Conservation (phyloP, 352 stramenopile genomes). For the Pythium oligandrum region DNA sequence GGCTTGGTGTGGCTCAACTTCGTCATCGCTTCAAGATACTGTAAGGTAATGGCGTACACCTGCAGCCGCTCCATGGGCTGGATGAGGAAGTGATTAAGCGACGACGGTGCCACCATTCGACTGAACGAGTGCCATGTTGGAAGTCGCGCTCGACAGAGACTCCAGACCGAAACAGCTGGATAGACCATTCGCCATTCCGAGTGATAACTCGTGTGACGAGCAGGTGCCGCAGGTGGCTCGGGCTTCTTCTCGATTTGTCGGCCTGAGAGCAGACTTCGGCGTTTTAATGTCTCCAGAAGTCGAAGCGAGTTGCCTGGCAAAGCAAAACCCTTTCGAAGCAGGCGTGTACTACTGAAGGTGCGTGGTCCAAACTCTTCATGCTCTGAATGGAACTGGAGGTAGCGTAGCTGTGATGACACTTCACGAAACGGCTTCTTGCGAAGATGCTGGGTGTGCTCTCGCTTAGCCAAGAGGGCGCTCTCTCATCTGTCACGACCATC, state of each 20-base stretch:
- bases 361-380: constrained; percentile 1
- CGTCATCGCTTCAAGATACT: constrained; percentile 6
- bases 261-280: background rate
- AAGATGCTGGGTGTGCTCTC: background rate
- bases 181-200: constrained; percentile 18
- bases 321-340: too few species aligned
- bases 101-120: constrained; percentile 15
- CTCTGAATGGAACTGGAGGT: constrained; percentile 7
- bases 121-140: constrained; percentile 21
- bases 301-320: background rate
- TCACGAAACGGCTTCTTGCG: constrained; percentile 11
- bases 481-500: background rate
- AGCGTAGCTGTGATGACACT: constrained; percentile 19
- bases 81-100: constrained; percentile 31
- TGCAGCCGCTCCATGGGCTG: constrained; percentile 28
- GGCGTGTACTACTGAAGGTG: background rate
- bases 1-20: background rate
- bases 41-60: constrained; percentile 15
- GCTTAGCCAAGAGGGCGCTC: background rate
- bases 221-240: background rate
- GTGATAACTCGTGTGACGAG: constrained; percentile 1
- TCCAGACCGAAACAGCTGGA: constrained; percentile 23
- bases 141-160: constrained; percentile 8
- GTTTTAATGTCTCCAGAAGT: background rate
- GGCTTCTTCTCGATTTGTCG: background rate